Percentiles rank a stretch among this genome's conserved stretches.
Conservation (phyloP, 345 rosid species). For the Salix caprea region DNA sequence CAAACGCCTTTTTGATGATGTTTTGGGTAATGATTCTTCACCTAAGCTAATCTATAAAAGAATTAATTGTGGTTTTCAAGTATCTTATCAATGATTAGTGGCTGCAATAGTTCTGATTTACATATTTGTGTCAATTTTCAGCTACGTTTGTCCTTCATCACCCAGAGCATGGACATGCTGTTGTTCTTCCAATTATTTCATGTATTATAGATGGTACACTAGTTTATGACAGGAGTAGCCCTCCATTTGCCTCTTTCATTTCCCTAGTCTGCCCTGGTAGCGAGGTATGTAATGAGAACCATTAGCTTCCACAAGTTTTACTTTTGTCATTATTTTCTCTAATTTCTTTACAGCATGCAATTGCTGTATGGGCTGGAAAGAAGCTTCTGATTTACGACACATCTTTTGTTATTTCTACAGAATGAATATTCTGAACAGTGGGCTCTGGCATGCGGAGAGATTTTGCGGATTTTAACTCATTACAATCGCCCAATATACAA, state of each 20-base stretch:
- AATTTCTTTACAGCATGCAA: background rate
- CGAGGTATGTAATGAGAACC: constrained; percentile 48
- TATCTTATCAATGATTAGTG: background rate
- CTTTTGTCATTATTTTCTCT: background rate
- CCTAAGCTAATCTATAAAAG: background rate
- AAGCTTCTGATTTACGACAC: background rate
- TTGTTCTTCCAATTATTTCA: constrained; percentile 90
- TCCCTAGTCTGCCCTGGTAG: constrained; percentile 74
- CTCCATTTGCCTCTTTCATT: constrained; percentile 93
- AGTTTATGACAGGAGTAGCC: constrained; percentile 65
- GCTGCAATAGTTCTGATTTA: constrained; percentile 4
- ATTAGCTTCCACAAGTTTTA: background rate
- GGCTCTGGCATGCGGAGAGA: constrained; percentile 98
- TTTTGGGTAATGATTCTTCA: constrained; percentile 56
- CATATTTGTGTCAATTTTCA: constrained; percentile 33
- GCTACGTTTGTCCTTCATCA: constrained; percentile 97
- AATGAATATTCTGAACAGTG: constrained; percentile 94
- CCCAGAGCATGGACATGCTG: constrained; percentile 97
- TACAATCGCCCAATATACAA: constrained; percentile 96
- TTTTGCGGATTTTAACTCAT: constrained; percentile 89
- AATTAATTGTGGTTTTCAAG: background rate
- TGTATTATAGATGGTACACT: constrained; percentile 80
- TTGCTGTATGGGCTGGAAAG: background rate
- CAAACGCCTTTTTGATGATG: constrained; percentile 86
- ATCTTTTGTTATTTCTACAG: constrained; percentile 34